Percentiles rank a stretch among this genome's conserved stretches.
phyloP scores from a whole-genome alignment of 1,284 basidiomycete species.

The Mycosarcoma maydis region DNA sequence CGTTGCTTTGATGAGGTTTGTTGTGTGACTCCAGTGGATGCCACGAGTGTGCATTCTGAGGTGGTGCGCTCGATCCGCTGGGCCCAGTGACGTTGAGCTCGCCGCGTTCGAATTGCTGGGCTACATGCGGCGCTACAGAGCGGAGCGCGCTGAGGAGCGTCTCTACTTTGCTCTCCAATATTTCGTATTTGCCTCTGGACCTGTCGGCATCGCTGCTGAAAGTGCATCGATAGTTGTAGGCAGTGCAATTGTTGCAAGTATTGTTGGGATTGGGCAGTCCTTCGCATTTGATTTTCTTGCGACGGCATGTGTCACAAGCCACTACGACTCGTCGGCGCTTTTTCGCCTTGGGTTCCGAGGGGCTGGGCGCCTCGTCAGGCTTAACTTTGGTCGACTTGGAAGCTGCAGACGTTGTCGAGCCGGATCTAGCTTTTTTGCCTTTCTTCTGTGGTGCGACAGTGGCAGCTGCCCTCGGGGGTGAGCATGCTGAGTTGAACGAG shows the following conservation, averaged over 20 bases:
- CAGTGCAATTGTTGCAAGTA: slow-evolving; percentile 55
- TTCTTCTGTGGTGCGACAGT: slow-evolving; percentile 18
- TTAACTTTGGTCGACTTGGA: slow-evolving; percentile 22
- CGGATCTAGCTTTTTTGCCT: slow-evolving; percentile 4
- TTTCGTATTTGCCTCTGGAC: slow-evolving; percentile 60
- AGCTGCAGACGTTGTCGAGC: slow-evolving; percentile 5
- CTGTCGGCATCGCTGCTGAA: slow-evolving; percentile 53
- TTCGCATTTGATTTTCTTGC: slow-evolving; percentile 61
- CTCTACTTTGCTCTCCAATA: slow-evolving; percentile 60
- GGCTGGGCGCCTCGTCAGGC: slow-evolving; percentile 10
- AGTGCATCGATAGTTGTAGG: slow-evolving; percentile 55
- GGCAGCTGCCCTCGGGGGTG: slow-evolving; percentile 8
- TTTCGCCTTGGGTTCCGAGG: slow-evolving; percentile 25
- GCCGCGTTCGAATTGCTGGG: slow-evolving; percentile 51
- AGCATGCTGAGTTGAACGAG: not conserved
- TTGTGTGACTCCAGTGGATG: slow-evolving; percentile 18
- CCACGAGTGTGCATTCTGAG: slow-evolving; percentile 47
- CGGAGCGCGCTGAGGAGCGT: slow-evolving; percentile 54
- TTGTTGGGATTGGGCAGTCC: slow-evolving; percentile 54
- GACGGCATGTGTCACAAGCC: slow-evolving; percentile 59
- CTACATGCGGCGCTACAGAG: slow-evolving; percentile 54
- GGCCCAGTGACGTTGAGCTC: slow-evolving; percentile 49
- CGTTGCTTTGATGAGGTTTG: not conserved
- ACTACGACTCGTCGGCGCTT: slow-evolving; percentile 55
- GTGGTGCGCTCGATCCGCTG: slow-evolving; percentile 36